Base-by-base conservation (phyloP, 1,284 basidiomycete genomes). In the Ganoderma leucocontextum region DNA sequence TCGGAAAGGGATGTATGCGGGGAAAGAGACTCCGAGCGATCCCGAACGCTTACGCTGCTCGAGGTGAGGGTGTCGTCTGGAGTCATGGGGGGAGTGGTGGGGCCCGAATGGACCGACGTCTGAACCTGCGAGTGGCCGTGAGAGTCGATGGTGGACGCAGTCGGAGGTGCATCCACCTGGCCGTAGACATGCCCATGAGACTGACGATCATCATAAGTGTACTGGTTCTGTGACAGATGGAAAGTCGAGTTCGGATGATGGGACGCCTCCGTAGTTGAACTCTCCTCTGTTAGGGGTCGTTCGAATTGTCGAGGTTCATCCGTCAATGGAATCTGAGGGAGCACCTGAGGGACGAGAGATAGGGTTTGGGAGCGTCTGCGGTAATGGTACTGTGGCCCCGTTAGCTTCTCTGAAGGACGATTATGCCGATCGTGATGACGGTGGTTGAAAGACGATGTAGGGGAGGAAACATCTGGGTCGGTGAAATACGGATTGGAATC, bases 131-230 rank as follows among this genome's bases (percentile, higher is more conserved):
- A 58, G 49, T 67, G 70, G 38, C 67, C n/a, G 52, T 67, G 70
- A 29, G 71, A 62, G 60, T 70, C 69, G 59, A 67, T 60, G 41
- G 65, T 65, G 13, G 71, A 65, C 13, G 71, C 64, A 6, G 68
- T n/a, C 38, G 66, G 67, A 15, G 63, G 61, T 13, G 62, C 44
- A n/a, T 70, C 66, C 53, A 60, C 25, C 39, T 70, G 71, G n/a
- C 55, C 71, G 41, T 74, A 78, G 64, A 73, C 60, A 62, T 76
- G 75, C 8, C 77, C 78, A 68, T 79, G 78, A 55, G 78, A 78
- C 68, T 79, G 78, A 57, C 77, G 75, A 60, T 76, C 75, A 67
- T 76, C 77, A 68, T 78, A 79, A 35, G 73, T 74, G 64, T 79
- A 78, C 72, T 78, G 76, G 63, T 67, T 62, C 12, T 64, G 63